These are phyloP conservation scores for Nakazawaea peltata DNA, from an alignment of 805 yeast genomes.

Conservation along the genomic window DNA sequence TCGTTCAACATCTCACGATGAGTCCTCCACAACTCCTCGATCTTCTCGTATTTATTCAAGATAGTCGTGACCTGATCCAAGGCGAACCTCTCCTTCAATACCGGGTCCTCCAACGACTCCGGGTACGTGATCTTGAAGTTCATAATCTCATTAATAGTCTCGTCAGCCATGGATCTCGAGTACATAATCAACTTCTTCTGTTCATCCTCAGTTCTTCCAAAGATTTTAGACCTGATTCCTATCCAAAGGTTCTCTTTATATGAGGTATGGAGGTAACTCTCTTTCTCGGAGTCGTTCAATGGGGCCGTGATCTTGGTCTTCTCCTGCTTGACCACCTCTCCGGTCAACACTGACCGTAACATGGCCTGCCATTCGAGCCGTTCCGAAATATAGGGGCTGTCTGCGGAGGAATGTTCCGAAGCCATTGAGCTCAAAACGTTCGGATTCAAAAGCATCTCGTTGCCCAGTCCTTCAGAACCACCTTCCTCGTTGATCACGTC, in stretches of 20 bases:
- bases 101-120: conserved; percentile 13
- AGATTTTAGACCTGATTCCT: conserved; percentile 75
- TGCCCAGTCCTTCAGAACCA: conserved; percentile 2
- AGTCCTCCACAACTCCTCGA: conserved; percentile 75
- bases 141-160: conserved; percentile 59
- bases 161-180: conserved; percentile 66
- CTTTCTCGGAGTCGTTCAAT: conserved; percentile 29
- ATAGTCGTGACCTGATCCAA: conserved; percentile 44
- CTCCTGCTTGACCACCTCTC: conserved; percentile 89
- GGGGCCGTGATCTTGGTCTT: conserved; percentile 66
- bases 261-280: conserved; percentile 42
- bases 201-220: conserved; percentile 73
- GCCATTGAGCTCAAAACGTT: conserved; percentile 7
- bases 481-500: conserved; percentile 6
- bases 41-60: conserved; percentile 53
- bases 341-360: conserved; percentile 84
- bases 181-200: conserved; percentile 64
- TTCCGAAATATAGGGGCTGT: conserved; percentile 44
- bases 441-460: conserved; percentile 8
- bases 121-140: conserved; percentile 49
- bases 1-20: conserved; percentile 70
- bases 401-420: conserved; percentile 4
- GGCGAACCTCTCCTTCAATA: conserved; percentile 25
- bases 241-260: conserved; percentile 78
- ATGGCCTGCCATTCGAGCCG: conserved; percentile 94